Conservation (phyloP, 768 basidiomycete genomes). For the Harrya chromipes region DNA sequence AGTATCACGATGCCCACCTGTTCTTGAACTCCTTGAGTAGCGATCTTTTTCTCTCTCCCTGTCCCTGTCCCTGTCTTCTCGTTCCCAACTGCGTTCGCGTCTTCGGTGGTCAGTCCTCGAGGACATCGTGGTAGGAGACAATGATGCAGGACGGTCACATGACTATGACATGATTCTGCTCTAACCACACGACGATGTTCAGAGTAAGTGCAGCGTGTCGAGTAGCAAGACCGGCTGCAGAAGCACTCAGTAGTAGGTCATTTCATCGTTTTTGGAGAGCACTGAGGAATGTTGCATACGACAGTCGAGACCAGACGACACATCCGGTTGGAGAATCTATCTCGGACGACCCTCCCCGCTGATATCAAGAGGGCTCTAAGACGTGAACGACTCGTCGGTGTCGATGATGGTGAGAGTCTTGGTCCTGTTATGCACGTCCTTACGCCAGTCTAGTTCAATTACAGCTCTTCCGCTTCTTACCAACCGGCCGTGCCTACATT, state of each 20-base stretch:
- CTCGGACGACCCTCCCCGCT: conserved; percentile 48
- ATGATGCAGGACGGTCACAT: conserved; percentile 22
- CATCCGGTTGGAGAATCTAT: conserved; percentile 49
- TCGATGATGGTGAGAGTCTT: conserved; percentile 36
- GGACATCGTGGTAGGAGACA: conserved; percentile 49
- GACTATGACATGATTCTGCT: conserved; percentile 8
- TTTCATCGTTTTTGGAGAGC: neutral
- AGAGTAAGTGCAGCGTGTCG: conserved; percentile 21
- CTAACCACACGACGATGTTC: conserved; percentile 12
- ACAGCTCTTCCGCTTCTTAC: conserved; percentile 57
- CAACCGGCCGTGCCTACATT: conserved; percentile 57
- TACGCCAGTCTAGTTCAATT: conserved; percentile 44
- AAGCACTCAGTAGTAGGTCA: conserved; percentile 14
- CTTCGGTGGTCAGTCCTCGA: conserved; percentile 52
- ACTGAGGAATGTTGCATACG: conserved; percentile 3
- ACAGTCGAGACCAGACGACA: conserved; percentile 33
- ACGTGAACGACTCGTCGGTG: conserved; percentile 42
- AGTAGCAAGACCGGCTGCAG: conserved; percentile 7
- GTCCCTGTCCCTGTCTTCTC: conserved; percentile 34
- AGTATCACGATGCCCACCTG: conserved; percentile 32
- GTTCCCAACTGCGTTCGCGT: conserved; percentile 66
- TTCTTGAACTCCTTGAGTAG: conserved; percentile 36
- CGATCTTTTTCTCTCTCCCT: conserved; percentile 49
- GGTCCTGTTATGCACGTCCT: conserved; percentile 4
- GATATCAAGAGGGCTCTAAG: conserved; percentile 51